phyloP scores from a whole-genome alignment of 352 stramenopile species.

The Globisporangium paddicum region DNA sequence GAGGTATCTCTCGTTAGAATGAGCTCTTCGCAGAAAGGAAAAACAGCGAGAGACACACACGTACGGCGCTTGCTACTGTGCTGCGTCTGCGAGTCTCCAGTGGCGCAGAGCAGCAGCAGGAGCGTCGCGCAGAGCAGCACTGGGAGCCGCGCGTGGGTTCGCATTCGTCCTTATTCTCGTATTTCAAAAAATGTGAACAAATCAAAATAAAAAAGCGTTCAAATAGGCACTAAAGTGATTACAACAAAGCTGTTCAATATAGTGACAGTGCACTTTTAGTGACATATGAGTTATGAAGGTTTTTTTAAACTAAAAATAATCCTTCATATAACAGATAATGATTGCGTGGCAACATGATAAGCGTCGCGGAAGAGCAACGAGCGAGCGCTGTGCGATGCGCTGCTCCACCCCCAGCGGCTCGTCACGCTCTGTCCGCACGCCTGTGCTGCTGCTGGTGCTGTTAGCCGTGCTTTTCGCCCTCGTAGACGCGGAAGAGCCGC shows the following conservation, averaged over 20 bases:
- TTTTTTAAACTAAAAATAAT: no score
- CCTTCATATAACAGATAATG: not conserved
- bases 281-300: no score
- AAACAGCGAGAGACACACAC: not conserved
- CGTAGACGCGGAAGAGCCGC: not conserved
- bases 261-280: no score
- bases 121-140: conserved; percentile 3
- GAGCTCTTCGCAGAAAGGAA: not conserved
- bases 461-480: not conserved
- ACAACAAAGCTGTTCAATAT: not conserved
- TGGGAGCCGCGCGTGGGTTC: not conserved
- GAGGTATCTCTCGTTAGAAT: not conserved
- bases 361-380: not conserved
- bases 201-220: no score
- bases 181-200: conserved; percentile 1
- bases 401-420: not conserved
- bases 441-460: conserved; percentile 1
- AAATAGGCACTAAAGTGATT: not conserved
- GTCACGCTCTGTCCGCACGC: no score
- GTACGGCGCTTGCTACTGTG: conserved; percentile 6
- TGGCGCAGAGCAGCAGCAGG: conserved; percentile 1
- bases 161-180: not conserved
- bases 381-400: conserved; percentile 1
- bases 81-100: not conserved
- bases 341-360: conserved; percentile 5